Evolutionary conservation across 176 grass and related monocot genomes (phyloP), one percentile per base, ranked within the genome.

Genomic region (Rhipidocladum racemiflorum): DNA sequence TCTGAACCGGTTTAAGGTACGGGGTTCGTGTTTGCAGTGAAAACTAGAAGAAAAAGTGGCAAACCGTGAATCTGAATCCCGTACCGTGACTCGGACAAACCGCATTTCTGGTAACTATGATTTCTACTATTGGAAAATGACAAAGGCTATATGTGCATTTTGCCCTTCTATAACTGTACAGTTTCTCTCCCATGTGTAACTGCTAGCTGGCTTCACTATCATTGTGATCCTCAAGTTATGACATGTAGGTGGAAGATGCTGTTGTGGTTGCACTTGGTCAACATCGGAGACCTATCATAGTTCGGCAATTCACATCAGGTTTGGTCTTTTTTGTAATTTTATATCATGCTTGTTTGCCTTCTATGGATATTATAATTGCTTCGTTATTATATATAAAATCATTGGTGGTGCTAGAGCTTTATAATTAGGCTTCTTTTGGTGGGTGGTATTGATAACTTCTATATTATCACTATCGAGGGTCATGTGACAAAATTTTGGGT

Each of bases 221-320:
- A 74, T 45, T 65, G 2, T 59, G 12, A 76, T 55, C 15, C 24
- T 83, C 76, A 44, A 35, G 66, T 44, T 74, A 88, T 70, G 18
- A 81, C 64, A 77, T 80, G 42, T 81, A 99, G 97, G 97, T 96
- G 68, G 97, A 99, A 84, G 93, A 93, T 93, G 93, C 97, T 74
- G 85, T 99, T 84, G 91, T 96, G 64, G 82, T 99, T 93, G 88
- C 97, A 66, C 87, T 99, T 60, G 93, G 91, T 65, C 97, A 99
- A 81, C 89, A 93, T 57, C 85, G 93, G 30, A 83, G 93, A 78
- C 91, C 97, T 65, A 96, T 89, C 83, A 90, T 99, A 82, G 77
- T 89, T 90, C 93, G 89, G 59, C 97, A 99, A 84, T 91, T 96
- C 76, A 93, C 88, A 81, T 96, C 97, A 93, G 97, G 97, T 99